Base-by-base conservation (phyloP, 371 early-diverging fungal genomes). In the Funneliformis caledonium region DNA sequence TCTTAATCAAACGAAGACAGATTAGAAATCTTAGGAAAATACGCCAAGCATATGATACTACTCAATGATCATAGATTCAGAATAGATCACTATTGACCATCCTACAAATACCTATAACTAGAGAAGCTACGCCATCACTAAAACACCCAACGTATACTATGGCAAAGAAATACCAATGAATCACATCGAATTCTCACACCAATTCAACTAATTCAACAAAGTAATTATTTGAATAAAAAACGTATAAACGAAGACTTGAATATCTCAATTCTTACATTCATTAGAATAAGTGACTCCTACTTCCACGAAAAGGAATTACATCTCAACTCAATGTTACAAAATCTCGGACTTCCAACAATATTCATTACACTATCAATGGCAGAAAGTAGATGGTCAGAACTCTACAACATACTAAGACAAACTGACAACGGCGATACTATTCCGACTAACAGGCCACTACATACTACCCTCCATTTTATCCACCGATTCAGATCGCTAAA, bases 61-160 rank as follows among this genome's bases (percentile, higher is more conserved):
- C 10, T 10, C 0, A 19, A 52, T 1, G 73, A 73, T 52, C 56
- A 26, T 14, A 16, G 73, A 33, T 73, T 73, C 12, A 50, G 52
- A 2, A 52, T 73, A 52, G 9, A 59, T 69, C 59, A 73, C 22
- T 56, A 50, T 56, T 73, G 73, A 52, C 73, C 52, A 37, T n/a
- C 73, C 5, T 22, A 33, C 8, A 11, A 52, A 14, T 73, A 73
- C 43, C 31, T 73, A 9, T 52, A 73, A 52, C 37, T 73, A 5
- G 73, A 73, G 52, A 73, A 73, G 52, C 26, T 73, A 1, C 2
- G 59, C 26, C 14, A 73, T 22, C 50, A 50, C 14, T 59, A 73
- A 37, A 73, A 59, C n/a, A 50, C 56, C 22, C 19, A 52, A 56
- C 14, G 56, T 26, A 11, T 73, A 6, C 42, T 73, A 52, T 0